Conservation (phyloP, 2,329 filamentous ascomycete genomes). For the Aspergillus latus region DNA sequence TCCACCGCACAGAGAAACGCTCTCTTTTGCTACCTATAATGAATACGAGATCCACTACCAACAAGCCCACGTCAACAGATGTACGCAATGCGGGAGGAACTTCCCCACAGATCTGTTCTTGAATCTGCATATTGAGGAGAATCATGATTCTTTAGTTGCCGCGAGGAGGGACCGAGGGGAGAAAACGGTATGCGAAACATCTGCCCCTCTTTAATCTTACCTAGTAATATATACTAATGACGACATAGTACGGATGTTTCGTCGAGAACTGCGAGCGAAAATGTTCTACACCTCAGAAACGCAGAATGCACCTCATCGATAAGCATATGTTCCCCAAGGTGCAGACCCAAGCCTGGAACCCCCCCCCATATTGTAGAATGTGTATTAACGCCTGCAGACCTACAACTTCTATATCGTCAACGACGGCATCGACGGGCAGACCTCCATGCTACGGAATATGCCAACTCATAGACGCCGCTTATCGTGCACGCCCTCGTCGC, state of each 20-base stretch:
- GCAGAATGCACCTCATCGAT: constrained; percentile 84
- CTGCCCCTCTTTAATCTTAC: background rate
- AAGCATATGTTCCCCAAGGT: constrained; percentile 85
- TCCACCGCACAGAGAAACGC: constrained; percentile 70
- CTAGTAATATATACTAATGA: background rate
- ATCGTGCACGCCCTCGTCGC: constrained; percentile 31
- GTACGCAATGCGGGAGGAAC: constrained; percentile 79
- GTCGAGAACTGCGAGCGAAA: constrained; percentile 83
- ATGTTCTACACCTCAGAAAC: constrained; percentile 79
- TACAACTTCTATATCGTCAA: constrained; percentile 88
- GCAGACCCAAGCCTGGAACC: background rate
- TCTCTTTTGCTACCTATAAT: constrained; percentile 71
- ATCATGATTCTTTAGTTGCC: constrained; percentile 77
- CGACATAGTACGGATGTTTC: constrained; percentile 78
- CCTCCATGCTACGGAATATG: constrained; percentile 66
- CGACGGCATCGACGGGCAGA: constrained; percentile 82
- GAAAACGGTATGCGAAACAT: constrained; percentile 65
- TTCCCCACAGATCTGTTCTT: constrained; percentile 83
- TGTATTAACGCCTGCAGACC: constrained; percentile 45
- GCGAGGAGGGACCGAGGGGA: constrained; percentile 76
- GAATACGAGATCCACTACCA: constrained; percentile 87
- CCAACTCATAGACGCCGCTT: constrained; percentile 36
- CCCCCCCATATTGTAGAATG: background rate
- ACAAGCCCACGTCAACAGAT: constrained; percentile 78
- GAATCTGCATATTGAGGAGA: constrained; percentile 82